Conservation (phyloP, 2,329 filamentous ascomycete genomes). For the Penicillium verrucosum region DNA sequence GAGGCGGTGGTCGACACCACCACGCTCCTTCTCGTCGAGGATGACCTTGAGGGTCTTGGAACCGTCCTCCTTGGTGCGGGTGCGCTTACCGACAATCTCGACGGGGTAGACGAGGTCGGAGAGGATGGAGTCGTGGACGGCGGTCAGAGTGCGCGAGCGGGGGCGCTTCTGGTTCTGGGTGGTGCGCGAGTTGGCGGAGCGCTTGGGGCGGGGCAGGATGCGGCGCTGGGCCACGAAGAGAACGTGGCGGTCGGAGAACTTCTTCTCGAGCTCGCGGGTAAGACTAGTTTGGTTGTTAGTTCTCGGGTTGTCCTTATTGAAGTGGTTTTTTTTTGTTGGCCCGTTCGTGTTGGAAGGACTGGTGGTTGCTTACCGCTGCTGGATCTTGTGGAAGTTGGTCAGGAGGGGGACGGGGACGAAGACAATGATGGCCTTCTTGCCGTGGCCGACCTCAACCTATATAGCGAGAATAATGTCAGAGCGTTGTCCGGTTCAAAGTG, state of each 20-base stretch:
- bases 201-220: constrained; percentile 98
- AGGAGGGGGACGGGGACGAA: constrained; percentile 99
- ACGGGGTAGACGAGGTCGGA: constrained; percentile 98
- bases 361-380: constrained; percentile 79
- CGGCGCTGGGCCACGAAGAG: constrained; percentile 98
- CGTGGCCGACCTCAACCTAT: constrained; percentile 99
- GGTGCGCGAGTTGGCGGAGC: constrained; percentile 93
- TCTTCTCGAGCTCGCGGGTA: constrained; percentile 99
- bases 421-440: constrained; percentile 99
- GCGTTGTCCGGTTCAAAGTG: constrained; percentile 8
- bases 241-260: constrained; percentile 99
- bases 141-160: constrained; percentile 93
- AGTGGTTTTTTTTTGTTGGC: neutral
- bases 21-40: constrained; percentile 99
- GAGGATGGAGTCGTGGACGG: constrained; percentile 98
- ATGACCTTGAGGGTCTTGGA: constrained; percentile 98
- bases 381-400: constrained; percentile 97
- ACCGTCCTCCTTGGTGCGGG: constrained; percentile 98
- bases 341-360: constrained; percentile 8
- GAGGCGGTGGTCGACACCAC: constrained; percentile 97
- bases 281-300: constrained; percentile 57
- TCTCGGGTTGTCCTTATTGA: neutral
- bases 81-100: constrained; percentile 99
- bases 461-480: constrained; percentile 41
- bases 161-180: constrained; percentile 98